A percentile compares a stretch with the other conserved stretches of the same genome.
These are phyloP conservation scores for Saccharomycopsis hybrid DNA, from an alignment of 1,139 yeast species.

Conservation along the genomic window DNA sequence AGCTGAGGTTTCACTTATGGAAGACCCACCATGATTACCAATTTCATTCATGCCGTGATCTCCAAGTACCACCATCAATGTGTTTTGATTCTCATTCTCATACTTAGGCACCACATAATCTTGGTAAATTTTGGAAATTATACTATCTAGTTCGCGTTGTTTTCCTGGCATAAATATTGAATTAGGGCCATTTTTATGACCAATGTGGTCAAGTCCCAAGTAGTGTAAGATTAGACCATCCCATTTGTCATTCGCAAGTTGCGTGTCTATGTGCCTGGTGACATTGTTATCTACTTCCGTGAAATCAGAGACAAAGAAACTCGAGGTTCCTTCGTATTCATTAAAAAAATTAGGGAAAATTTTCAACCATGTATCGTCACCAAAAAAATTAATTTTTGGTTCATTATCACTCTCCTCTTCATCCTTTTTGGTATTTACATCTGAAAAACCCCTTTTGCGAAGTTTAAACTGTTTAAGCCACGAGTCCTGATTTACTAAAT, in stretches of 20 bases:
- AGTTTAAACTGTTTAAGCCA: slow-evolving; percentile 68
- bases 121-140: slow-evolving; percentile 47
- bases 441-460: too few relatives aligned
- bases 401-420: too few relatives aligned
- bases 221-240: slow-evolving; percentile 84
- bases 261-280: slow-evolving; percentile 70
- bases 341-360: slow-evolving; percentile 59
- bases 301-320: slow-evolving; percentile 91
- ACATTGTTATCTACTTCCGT: slow-evolving; percentile 92
- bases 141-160: slow-evolving; percentile 77
- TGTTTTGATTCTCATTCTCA: slow-evolving; percentile 39
- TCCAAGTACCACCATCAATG: slow-evolving; percentile 75
- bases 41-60: slow-evolving; percentile 89
- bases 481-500: slow-evolving; percentile 71
- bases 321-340: slow-evolving; percentile 77
- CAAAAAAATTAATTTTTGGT: slow-evolving; percentile 66
- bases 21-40: slow-evolving; percentile 96
- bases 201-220: slow-evolving; percentile 91
- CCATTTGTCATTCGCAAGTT: slow-evolving; percentile 51
- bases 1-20: slow-evolving; percentile 85
- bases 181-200: slow-evolving; percentile 90
- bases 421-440: too few relatives aligned
- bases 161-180: slow-evolving; percentile 76
- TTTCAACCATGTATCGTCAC: slow-evolving; percentile 97
- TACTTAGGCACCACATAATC: slow-evolving; percentile 13